Percentiles rank a stretch among this genome's conserved stretches.
Evolutionary conservation across 495 filamentous ascomycete species (phyloP).

Genomic region (Cercophora sp.): DNA sequence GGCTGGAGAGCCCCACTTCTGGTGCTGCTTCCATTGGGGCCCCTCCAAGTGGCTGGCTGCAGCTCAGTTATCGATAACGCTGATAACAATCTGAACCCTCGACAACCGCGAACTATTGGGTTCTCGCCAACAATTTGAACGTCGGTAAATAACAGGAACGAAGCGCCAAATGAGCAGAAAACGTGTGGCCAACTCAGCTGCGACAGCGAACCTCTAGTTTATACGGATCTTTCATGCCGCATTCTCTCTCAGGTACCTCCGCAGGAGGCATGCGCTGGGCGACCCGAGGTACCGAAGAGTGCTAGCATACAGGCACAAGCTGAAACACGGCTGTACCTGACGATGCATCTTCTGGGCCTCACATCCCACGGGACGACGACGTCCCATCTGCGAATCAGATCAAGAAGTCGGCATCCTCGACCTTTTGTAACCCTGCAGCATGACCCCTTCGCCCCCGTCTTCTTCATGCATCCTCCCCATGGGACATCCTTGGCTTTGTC

Average conservation of each 20-base stretch:
- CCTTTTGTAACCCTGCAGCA: slow-evolving; percentile 1
- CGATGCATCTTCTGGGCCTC: slow-evolving; percentile 1
- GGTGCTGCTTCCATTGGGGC: slow-evolving; percentile 14
- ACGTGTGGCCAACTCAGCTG: not conserved
- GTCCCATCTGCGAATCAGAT: slow-evolving; percentile 17
- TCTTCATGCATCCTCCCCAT: slow-evolving; percentile 16
- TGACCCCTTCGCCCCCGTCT: not conserved
- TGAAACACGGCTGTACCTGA: slow-evolving; percentile 20
- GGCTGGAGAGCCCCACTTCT: slow-evolving; percentile 20
- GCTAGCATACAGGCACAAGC: slow-evolving; percentile 18
- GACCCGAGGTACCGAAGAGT: not conserved
- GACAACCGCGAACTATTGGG: not conserved
- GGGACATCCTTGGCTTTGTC: not conserved
- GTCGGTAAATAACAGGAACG: not conserved
- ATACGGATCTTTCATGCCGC: slow-evolving; percentile 9
- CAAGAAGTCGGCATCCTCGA: not conserved
- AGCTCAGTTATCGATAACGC: slow-evolving; percentile 11
- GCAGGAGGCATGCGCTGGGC: not conserved
- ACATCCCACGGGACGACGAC: slow-evolving; percentile 3
- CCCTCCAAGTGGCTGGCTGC: slow-evolving; percentile 16
- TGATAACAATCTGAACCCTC: not conserved
- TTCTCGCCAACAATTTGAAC: not conserved
- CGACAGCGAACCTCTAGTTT: slow-evolving; percentile 3
- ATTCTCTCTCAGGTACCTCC: slow-evolving; percentile 6
- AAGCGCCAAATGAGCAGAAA: not conserved